Evolutionary conservation across 129 eudicot species (phyloP).

Genomic region (Pseudognaphalium luteoalbum): DNA sequence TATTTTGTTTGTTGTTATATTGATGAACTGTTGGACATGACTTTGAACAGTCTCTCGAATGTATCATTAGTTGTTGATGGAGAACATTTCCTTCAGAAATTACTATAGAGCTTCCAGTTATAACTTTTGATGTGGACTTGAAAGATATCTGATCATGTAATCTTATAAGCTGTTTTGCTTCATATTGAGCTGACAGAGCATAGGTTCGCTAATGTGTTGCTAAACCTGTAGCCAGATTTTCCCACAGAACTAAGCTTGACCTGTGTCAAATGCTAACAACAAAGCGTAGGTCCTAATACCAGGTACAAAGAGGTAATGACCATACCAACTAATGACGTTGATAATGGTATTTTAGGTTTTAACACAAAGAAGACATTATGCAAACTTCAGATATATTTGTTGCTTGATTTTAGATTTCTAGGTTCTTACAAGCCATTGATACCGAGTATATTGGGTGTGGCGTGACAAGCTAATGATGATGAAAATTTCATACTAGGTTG

Average conservation of each 20-base stretch:
- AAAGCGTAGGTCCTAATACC: not conserved
- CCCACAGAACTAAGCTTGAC: not conserved
- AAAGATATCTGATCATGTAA: not conserved
- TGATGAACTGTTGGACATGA: not conserved
- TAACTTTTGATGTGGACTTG: not conserved
- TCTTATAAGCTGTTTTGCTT: not conserved
- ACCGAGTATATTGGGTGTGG: not conserved
- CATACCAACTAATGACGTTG: not conserved
- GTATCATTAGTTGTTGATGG: not conserved
- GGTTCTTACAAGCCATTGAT: not conserved
- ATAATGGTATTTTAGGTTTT: not conserved
- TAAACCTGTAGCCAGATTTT: not conserved
- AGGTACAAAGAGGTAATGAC: not conserved
- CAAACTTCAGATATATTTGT: not conserved
- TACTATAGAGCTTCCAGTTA: not conserved
- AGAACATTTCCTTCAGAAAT: not conserved
- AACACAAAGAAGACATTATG: not conserved
- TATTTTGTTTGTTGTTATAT: not conserved
- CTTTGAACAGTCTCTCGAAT: not conserved
- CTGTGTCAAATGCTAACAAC: not conserved
- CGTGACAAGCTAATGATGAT: not conserved
- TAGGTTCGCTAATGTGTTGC: not conserved
- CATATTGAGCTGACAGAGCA: not conserved
- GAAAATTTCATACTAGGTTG: conserved; percentile 4
- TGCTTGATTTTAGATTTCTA: not conserved